Conservation (phyloP, 768 basidiomycete species). For the Podaxis carcinomalis region DNA sequence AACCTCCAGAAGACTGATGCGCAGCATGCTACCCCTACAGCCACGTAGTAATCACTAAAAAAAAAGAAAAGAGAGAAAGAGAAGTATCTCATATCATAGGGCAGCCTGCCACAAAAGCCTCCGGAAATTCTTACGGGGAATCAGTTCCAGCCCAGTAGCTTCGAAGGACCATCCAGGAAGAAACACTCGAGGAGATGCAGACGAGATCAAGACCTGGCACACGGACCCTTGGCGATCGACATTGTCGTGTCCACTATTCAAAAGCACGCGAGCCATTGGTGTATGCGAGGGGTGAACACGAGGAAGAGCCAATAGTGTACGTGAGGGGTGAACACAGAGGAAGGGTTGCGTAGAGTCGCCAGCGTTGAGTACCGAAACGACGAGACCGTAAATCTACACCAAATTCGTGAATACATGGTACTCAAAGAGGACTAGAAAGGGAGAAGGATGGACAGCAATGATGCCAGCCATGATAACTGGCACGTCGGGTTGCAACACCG, state of each 20-base stretch:
- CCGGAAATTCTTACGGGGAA: too few species aligned
- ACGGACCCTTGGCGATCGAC: conserved; percentile 81
- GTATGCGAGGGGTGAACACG: background rate
- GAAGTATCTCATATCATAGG: too few species aligned
- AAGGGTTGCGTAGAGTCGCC: conserved; percentile 61
- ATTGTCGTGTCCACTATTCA: conserved; percentile 63
- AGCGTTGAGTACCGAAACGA: conserved; percentile 97
- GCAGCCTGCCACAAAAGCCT: too few species aligned
- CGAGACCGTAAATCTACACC: conserved; percentile 87
- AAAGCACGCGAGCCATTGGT: background rate
- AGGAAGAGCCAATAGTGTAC: background rate
- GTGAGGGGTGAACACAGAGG: background rate
- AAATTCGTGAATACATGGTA: background rate
- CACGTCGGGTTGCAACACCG: conserved; percentile 92
- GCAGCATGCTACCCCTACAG: too few species aligned
- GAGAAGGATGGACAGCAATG: conserved; percentile 75
- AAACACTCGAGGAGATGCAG: too few species aligned
- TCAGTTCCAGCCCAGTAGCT: too few species aligned
- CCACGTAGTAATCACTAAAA: too few species aligned
- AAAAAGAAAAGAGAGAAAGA: too few species aligned
- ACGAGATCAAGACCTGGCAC: background rate
- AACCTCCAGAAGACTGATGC: too few species aligned
- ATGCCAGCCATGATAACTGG: conserved; percentile 99
- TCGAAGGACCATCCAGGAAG: too few species aligned
- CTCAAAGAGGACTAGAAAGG: background rate